Evolutionary conservation across 2,329 filamentous ascomycete species (phyloP), one percentile per base, ranked within the genome.

Genomic region (Zymoseptoria tritici): DNA sequence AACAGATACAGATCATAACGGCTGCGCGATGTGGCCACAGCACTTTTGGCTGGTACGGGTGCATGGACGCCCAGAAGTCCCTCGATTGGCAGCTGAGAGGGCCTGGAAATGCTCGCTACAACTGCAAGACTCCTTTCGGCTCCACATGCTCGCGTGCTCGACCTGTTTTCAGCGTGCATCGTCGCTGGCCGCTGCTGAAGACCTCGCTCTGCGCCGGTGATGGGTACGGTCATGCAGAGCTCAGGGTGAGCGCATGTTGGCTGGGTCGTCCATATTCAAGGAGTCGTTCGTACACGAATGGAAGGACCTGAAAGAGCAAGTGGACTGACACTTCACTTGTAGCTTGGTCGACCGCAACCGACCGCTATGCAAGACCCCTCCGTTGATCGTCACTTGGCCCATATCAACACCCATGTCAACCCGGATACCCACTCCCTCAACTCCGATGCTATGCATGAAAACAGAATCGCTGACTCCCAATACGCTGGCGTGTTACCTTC

Each of bases 401-500:
- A 46, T 46, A n/a, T 46, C 36, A 46, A 46, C 36, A 46, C 36
- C 5, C 36, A 13, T 16, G 2, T 46, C 36, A 46, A 46, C 36
- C 36, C 13, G 36, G 13, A 11, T 6, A 46, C 13, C 36, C 36
- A 13, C 36, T 16, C 13, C 36, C 36, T 16, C 36, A 46, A 46
- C 36, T 46, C 36, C 36, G 36, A 16, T 16, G 36, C 36, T 46
- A 46, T 46, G 36, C 36, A 46, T 29, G 36, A 46, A 46, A 46
- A n/a, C 36, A 46, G 16, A 16, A 16, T 46, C 16, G 36, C 13
- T 2, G 36, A 13, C 36, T 46, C 36, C 36, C 36, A 16, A 46
- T n/a, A 46, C 24, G 13, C 36, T 46, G 36, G 36, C 36, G 16
- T 46, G 13, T 60, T 62, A 71, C 49, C 68, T 63, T n/a, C 71